A percentile compares a stretch with the other conserved stretches of the same genome.
phyloP scores from a whole-genome alignment of 805 yeast genomes.

The Isabelozyma heimii region DNA sequence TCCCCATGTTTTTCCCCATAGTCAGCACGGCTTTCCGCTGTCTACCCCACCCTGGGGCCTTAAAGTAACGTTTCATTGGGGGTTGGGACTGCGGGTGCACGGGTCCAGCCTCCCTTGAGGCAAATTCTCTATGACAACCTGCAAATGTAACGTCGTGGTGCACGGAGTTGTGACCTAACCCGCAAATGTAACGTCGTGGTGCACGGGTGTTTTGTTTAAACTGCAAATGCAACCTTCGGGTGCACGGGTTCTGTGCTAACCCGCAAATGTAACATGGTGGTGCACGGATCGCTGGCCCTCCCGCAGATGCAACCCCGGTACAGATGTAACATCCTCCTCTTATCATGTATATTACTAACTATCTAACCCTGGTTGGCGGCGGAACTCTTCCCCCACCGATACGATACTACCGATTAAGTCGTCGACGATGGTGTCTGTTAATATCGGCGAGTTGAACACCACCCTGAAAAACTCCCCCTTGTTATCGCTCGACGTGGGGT shows the following conservation, averaged over 20 bases:
- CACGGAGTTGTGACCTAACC: too few species aligned
- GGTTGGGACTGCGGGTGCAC: too few species aligned
- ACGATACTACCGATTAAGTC: conserved; percentile 33
- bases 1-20: too few species aligned
- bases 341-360: too few species aligned
- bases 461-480: conserved; percentile 82
- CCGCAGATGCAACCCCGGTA: background rate
- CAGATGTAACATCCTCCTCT: background rate
- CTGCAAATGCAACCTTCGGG: background rate
- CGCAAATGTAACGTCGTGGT: background rate
- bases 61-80: too few species aligned
- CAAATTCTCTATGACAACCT: too few species aligned
- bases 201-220: background rate
- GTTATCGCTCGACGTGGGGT: conserved; percentile 43
- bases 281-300: background rate
- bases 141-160: too few species aligned
- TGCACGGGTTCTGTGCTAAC: background rate
- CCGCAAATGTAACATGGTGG: background rate
- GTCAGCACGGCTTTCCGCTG: too few species aligned
- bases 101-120: too few species aligned
- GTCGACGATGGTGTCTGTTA: conserved; percentile 32
- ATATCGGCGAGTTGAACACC: conserved; percentile 72
- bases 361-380: background rate
- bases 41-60: too few species aligned
- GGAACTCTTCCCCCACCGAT: conserved; percentile 17